Base-by-base conservation (phyloP, 129 eudicot genomes). In the Apium graveolens region DNA sequence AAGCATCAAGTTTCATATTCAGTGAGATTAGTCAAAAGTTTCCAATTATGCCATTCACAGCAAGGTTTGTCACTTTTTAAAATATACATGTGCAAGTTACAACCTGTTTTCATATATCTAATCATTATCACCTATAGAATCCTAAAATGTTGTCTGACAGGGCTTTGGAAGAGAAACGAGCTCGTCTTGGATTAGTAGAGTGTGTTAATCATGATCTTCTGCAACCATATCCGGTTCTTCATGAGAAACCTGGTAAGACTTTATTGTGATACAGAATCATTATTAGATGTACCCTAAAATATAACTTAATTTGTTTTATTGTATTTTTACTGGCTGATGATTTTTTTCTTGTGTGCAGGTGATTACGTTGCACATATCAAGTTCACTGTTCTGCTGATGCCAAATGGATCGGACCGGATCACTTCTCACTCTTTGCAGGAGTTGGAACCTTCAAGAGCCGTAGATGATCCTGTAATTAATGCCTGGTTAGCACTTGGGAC, bases 41-140 rank as follows among this genome's bases (percentile, higher is more conserved):
- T 79, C 98, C 97, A 3, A 91, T 93, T 83, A 91, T 93, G 98
- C 97, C 98, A 29, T 93, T 93, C 51, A 85, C 97, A 42, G 96
- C 97, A 27, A 91, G 98, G 98, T 93, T 7, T 26, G 87, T 80
- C 46, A 3, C 4, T 42, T 57, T 0, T n/a, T n/a, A n/a, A n/a
- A n/a, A n/a, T n/a, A n/a, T 27, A 27, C n/a, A 3, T 10, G 70
- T 70, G 39, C 31, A 63, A 29, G 38, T 63, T 12, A 32, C 32
- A 11, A 39, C 13, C 12, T 37, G 46, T 27, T 24, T 72, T 72
- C 7, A n/a, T 11, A 1, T 20, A 65, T 31, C 39, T 70, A 29
- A 38, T 70, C 31, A 70, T 0, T 20, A 20, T 70, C 44, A 35
- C 24, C 46, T 70, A 24, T 42, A 4, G 17, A 44, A 27, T 55